Evolutionary conservation across 148 eudicot species (phyloP).

Genomic region (Chenopodium formosanum): DNA sequence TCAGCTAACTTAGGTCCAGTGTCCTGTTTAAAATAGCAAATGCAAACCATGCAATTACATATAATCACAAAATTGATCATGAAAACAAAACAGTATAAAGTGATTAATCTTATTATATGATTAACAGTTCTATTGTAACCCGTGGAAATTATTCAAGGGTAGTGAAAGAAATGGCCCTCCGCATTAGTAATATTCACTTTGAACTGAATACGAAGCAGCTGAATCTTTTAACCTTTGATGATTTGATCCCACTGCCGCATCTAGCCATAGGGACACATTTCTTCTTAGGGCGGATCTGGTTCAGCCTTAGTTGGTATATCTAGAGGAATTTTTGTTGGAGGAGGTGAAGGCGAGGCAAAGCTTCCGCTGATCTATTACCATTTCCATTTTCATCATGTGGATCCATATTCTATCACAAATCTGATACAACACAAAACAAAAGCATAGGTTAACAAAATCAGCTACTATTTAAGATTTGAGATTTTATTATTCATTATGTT

Average conservation of each 20-base stretch:
- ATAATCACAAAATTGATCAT: background rate
- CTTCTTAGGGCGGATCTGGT: constrained; percentile 29
- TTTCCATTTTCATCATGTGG: constrained; percentile 24
- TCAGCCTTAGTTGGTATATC: constrained; percentile 51
- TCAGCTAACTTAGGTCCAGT: background rate
- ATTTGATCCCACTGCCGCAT: too few species aligned
- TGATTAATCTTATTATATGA: background rate
- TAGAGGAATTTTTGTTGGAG: constrained; percentile 59
- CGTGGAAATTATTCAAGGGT: constrained; percentile 7
- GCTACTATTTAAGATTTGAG: too few species aligned
- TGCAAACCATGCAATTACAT: too few species aligned
- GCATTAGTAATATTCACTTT: too few species aligned
- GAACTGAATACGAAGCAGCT: too few species aligned
- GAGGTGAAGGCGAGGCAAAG: constrained; percentile 53
- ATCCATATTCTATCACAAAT: constrained; percentile 22
- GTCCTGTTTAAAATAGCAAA: background rate
- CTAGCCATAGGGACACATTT: too few species aligned
- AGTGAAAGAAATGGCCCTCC: too few species aligned
- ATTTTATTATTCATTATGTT: too few species aligned
- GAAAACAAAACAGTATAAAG: too few species aligned
- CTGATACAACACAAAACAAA: too few species aligned
- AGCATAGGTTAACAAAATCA: too few species aligned
- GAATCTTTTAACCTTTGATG: too few species aligned
- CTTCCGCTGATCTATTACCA: constrained; percentile 43
- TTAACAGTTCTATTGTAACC: constrained; percentile 5